Evolutionary conservation across 208 protist species (phyloP).

Genomic region (Trypanosoma avium): DNA sequence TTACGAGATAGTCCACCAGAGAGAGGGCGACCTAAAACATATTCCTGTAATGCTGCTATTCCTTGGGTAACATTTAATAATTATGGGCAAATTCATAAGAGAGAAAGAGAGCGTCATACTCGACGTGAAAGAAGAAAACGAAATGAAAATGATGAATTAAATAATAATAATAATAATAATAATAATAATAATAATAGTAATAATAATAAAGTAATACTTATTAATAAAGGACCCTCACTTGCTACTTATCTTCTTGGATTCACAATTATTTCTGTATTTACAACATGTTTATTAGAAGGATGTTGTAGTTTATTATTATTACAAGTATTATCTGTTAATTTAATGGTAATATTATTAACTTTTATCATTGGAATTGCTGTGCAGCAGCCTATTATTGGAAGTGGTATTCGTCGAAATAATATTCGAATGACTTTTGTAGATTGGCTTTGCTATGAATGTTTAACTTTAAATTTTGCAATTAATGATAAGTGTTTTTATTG

Average conservation of each 20-base stretch:
- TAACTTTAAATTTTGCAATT: constrained; percentile 65
- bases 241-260: constrained; percentile 30
- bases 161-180: not conserved
- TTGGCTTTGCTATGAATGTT: constrained; percentile 73
- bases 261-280: constrained; percentile 5
- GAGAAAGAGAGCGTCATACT: not conserved
- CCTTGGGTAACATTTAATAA: constrained; percentile 13
- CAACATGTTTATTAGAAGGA: not conserved
- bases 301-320: not conserved
- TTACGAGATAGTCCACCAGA: constrained; percentile 43
- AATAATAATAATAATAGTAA: not conserved
- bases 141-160: not conserved
- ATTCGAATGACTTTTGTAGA: constrained; percentile 61
- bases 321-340: constrained; percentile 16
- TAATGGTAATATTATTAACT: constrained; percentile 10
- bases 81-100: not conserved
- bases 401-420: constrained; percentile 57
- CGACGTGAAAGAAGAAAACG: not conserved
- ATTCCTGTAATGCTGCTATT: constrained; percentile 54
- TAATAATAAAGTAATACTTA: not conserved
- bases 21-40: constrained; percentile 52
- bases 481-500: constrained; percentile 78
- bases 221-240: constrained; percentile 32
- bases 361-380: constrained; percentile 53
- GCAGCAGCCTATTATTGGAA: constrained; percentile 30